A percentile compares a stretch with the other conserved stretches of the same genome.
Evolutionary conservation across 1,284 basidiomycete species (phyloP).

Genomic region (Takashimella koratensis): DNA sequence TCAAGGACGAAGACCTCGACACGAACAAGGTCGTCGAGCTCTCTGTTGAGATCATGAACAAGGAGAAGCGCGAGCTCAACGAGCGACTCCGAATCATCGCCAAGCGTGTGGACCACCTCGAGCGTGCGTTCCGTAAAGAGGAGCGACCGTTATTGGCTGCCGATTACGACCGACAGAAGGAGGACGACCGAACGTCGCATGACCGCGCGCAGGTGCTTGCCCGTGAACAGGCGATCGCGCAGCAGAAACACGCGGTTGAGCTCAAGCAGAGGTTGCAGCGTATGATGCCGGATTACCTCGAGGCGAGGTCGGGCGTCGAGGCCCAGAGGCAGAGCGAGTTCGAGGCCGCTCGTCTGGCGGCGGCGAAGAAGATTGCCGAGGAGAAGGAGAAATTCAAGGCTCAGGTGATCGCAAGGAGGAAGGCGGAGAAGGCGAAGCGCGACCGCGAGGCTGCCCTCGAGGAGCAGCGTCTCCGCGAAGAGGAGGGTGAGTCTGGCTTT

Average conservation of each 20-base stretch:
- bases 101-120: conserved; percentile 92
- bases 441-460: conserved; percentile 57
- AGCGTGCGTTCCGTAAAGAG: conserved; percentile 93
- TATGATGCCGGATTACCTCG: conserved; percentile 71
- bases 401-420: conserved; percentile 52
- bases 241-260: conserved; percentile 68
- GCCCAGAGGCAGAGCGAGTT: conserved; percentile 69
- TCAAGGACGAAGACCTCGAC: conserved; percentile 77
- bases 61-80: conserved; percentile 87
- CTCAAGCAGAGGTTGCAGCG: conserved; percentile 73
- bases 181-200: conserved; percentile 67
- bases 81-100: conserved; percentile 78
- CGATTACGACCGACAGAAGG: conserved; percentile 87
- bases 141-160: conserved; percentile 80
- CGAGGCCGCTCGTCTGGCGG: conserved; percentile 59
- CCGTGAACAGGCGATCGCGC: conserved; percentile 59
- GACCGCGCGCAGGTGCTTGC: conserved; percentile 62
- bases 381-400: conserved; percentile 75
- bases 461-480: conserved; percentile 51
- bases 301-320: conserved; percentile 61
- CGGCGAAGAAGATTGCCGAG: conserved; percentile 70
- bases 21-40: conserved; percentile 85
- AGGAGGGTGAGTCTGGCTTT: too few relatives aligned
- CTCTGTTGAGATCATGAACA: conserved; percentile 92
- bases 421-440: conserved; percentile 60